Evolutionary conservation across 805 yeast species (phyloP).

Genomic region (Candida sithepensis): DNA sequence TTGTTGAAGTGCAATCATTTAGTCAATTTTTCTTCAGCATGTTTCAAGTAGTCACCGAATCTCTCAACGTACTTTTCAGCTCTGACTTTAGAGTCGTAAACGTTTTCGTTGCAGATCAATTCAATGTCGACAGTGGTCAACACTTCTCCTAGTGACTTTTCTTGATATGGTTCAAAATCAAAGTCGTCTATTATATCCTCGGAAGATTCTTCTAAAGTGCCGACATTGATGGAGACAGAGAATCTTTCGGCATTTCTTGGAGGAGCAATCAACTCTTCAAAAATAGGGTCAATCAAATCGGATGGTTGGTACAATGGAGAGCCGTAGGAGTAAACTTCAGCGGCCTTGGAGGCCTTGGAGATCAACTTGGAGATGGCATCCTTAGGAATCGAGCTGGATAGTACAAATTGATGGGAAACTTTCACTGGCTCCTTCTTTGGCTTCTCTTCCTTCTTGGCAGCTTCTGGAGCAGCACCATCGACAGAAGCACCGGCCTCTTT

Average conservation of each 20-base stretch:
- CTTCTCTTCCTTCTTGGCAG: conserved; percentile 12
- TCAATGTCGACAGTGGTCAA: conserved; percentile 33
- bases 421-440: conserved; percentile 35
- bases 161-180: conserved; percentile 23
- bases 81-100: conserved; percentile 43
- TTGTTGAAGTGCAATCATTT: not conserved
- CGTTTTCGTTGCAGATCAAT: conserved; percentile 36
- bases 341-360: conserved; percentile 40
- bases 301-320: conserved; percentile 34
- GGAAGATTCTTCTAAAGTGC: conserved; percentile 14
- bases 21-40: conserved; percentile 17
- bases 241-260: conserved; percentile 42
- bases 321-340: conserved; percentile 42
- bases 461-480: conserved; percentile 8
- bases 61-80: conserved; percentile 33
- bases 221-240: conserved; percentile 29
- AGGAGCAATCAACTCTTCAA: conserved; percentile 56
- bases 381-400: conserved; percentile 27
- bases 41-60: conserved; percentile 21
- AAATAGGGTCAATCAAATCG: conserved; percentile 53
- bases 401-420: conserved; percentile 29
- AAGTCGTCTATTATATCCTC: conserved; percentile 19
- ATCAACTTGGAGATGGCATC: conserved; percentile 34
- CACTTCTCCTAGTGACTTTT: conserved; percentile 17
- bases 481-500: conserved; percentile 2